Evolutionary conservation across 73 alveolate species (phyloP), one percentile per base, ranked within the genome.

Genomic region (Breviolum minutum): DNA sequence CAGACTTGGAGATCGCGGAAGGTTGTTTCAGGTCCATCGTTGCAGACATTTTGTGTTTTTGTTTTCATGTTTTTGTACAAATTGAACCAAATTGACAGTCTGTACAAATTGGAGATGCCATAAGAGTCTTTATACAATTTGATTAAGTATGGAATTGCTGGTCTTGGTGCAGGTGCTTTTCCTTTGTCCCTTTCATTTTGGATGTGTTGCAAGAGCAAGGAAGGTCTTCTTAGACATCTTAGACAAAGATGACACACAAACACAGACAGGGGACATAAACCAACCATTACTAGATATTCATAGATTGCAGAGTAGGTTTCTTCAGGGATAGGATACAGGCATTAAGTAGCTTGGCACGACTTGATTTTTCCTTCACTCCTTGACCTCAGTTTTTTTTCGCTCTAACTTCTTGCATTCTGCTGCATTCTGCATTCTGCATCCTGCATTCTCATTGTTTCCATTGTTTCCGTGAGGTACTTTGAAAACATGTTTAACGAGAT

Each of bases 401-500:
- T 73, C 27, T 19, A 27, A 71, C 32, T 0, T 71, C 27, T 12
- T 71, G 24, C 14, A 71, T 26, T 24, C 32, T 26, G 27, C 83
- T 26, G 83, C 82, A 8, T 24, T 27, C 26, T 71, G 24, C 14
- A 71, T 26, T 24, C 32, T 26, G 27, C 83, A 40, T 20, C 62
- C 17, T n/a, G 29, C 88, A 17, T 16, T 70, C 80, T 70, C 80
- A 70, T 30, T 70, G 16, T 70, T 9, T 13, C 7, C 30, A 22
- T 30, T 17, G 32, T 17, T n/a, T 71, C 30, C 0, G 63, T 63
- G 8, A 90, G 97, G 88, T 95, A 83, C 81, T 84, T 95, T 82
- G 95, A 95, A 82, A 82, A 84, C 90, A 82, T 95, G 95, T 95
- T 95, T 91, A 83, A 81, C 27, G 99, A 95, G 86, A 83, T 95